A percentile compares a stretch with the other conserved stretches of the same genome.
phyloP scores from a whole-genome alignment of 179 eudicot species.

The Gypsophila paniculata region DNA sequence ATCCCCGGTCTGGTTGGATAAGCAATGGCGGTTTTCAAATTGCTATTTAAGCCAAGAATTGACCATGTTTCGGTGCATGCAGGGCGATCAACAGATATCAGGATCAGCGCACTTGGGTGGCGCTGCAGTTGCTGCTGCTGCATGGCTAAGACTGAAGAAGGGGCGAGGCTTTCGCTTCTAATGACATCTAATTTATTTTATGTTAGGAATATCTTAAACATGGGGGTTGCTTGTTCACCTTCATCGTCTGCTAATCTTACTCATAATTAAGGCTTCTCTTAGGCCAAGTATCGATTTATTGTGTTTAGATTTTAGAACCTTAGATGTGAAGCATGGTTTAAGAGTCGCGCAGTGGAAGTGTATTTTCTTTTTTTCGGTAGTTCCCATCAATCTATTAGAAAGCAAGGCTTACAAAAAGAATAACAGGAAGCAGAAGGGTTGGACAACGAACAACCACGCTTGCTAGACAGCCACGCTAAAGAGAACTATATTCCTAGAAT shows the following conservation, averaged over 20 bases:
- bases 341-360: background rate
- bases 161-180: constrained; percentile 42
- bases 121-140: constrained; percentile 66
- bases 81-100: constrained; percentile 70
- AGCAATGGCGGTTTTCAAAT: background rate
- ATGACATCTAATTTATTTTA: background rate
- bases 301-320: background rate
- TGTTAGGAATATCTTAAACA: background rate
- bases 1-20: background rate
- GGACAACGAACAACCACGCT: no score
- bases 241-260: background rate
- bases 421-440: no score
- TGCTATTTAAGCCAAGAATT: constrained; percentile 6
- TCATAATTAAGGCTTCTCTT: background rate
- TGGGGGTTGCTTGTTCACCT: background rate
- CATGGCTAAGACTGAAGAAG: constrained; percentile 46
- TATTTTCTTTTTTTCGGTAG: background rate
- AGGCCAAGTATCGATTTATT: background rate
- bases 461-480: no score
- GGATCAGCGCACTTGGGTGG: constrained; percentile 90
- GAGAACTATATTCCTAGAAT: no score
- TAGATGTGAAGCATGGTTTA: background rate
- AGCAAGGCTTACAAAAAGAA: no score
- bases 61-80: constrained; percentile 19
- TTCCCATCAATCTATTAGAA: no score